Evolutionary conservation across 129 eudicot species (phyloP), one percentile per base, ranked within the genome.

Genomic region (Flaveria ramosissima): DNA sequence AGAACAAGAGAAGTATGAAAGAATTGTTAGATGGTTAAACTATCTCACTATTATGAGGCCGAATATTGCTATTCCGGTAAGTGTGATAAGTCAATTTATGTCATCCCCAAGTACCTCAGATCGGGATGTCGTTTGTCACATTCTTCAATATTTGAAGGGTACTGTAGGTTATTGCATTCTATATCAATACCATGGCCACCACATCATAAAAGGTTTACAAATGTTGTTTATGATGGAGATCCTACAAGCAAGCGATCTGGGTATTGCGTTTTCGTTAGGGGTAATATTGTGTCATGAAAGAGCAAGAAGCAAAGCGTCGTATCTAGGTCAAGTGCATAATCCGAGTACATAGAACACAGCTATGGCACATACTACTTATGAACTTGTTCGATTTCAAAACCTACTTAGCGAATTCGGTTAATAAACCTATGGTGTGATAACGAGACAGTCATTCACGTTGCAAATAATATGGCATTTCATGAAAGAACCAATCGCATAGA

Each of bases 151-250:
- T 55, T 11, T 7, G 20, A 55, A 19, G 3, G 62, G 62, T 8
- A 55, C 62, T 55, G 12, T 10, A 55, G 3, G 12, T 55, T 15
- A 11, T 55, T 12, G 62, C 26, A 55, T 55, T 55, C 62, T 55
- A 55, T 6, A 55, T n/a, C 26, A 55, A 55, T n/a, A 55, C 62
- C 62, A 55, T 19, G 62, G 62, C 26, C 61, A 55, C 13, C 61
- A 7, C 23, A 7, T n/a, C 24, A 53, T 6, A 53, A 20, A 53
- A 53, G 60, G 60, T 53, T 53, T 53, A n/a, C 24, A 55, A 7
- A 55, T 55, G 12, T 0, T 16, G 11, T 16, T 17, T 17, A 53
- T 17, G 60, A 53, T 53, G 60, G 60, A n/a, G 60, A 53, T 4
- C 60, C 24, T 21, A 55, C 26, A 55, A 55, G 61, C 12, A 55